A percentile compares a stretch with the other conserved stretches of the same genome.
Evolutionary conservation across 495 filamentous ascomycete species (phyloP).

Genomic region (Neurospora sp.): DNA sequence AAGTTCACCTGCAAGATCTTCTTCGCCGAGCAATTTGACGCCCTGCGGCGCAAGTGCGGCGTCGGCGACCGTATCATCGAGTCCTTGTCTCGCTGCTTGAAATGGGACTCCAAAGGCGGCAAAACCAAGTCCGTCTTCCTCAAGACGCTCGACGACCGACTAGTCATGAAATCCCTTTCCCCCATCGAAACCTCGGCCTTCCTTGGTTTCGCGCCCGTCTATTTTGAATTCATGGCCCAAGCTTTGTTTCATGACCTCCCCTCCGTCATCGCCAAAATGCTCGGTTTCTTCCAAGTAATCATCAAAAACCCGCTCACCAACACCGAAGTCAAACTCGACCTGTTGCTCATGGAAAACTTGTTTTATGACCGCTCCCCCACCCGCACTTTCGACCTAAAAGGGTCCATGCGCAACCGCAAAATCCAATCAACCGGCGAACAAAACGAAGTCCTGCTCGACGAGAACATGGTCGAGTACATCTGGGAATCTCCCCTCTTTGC

Average conservation of each 20-base stretch:
- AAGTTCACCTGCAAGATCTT: conserved; percentile 97
- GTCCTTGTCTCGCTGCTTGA: conserved; percentile 85
- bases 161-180: conserved; percentile 71
- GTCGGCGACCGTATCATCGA: conserved; percentile 90
- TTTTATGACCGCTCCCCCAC: conserved; percentile 92
- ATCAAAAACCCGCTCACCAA: conserved; percentile 92
- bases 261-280: conserved; percentile 97
- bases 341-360: conserved; percentile 96
- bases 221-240: conserved; percentile 95
- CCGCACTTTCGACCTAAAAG: conserved; percentile 95
- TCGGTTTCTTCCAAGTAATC: conserved; percentile 93
- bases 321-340: conserved; percentile 87
- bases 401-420: conserved; percentile 95
- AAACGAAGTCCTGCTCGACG: conserved; percentile 92
- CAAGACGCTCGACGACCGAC: conserved; percentile 89
- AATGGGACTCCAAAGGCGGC: conserved; percentile 97
- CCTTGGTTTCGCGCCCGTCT: conserved; percentile 86
- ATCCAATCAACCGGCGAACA: conserved; percentile 90
- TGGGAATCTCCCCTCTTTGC: conserved; percentile 94
- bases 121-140: conserved; percentile 98
- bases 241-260: conserved; percentile 93
- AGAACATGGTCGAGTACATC: conserved; percentile 99
- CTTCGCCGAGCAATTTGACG: conserved; percentile 96
- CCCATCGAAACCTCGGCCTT: conserved; percentile 89
- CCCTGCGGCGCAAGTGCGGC: conserved; percentile 82